Evolutionary conservation across 2,329 filamentous ascomycete genomes (phyloP).

Genomic region (Arthrobotrys conoides): DNA sequence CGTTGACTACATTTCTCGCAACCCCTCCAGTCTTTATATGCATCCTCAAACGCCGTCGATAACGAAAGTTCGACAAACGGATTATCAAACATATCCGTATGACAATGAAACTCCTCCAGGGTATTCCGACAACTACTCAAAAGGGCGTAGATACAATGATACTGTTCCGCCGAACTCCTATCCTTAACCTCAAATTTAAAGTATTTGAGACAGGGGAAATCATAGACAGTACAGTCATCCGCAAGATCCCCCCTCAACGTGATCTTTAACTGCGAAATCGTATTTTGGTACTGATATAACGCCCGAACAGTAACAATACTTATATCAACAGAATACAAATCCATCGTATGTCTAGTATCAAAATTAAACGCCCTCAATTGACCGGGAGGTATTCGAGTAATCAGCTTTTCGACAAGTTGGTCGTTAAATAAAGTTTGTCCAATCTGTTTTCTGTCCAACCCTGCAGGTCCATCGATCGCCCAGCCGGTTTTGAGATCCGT

Average conservation of each 20-base stretch:
- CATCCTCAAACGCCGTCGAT: conserved; percentile 1
- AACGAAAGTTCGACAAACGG: background rate
- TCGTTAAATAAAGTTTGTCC: conserved; percentile 19
- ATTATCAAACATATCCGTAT: conserved; percentile 6
- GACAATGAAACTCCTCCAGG: conserved; percentile 27
- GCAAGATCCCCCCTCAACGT: conserved; percentile 24
- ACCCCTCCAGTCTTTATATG: conserved; percentile 16
- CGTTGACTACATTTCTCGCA: conserved; percentile 21
- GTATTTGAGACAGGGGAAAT: conserved; percentile 39
- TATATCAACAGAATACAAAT: conserved; percentile 20
- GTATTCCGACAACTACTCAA: conserved; percentile 42
- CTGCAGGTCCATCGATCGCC: background rate
- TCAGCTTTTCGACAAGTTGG: conserved; percentile 13
- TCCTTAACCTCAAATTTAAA: conserved; percentile 7
- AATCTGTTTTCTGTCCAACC: background rate
- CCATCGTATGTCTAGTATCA: conserved; percentile 16
- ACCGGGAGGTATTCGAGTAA: conserved; percentile 7
- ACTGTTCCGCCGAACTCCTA: background rate
- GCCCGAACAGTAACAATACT: conserved; percentile 20
- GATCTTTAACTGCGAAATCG: conserved; percentile 26
- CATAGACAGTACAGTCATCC: conserved; percentile 28
- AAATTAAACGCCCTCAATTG: conserved; percentile 32
- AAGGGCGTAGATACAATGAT: conserved; percentile 36
- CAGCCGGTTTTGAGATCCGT: background rate
- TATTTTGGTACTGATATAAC: conserved; percentile 27